phyloP scores from a whole-genome alignment of 768 basidiomycete genomes.

The Suillus clintonianus region DNA sequence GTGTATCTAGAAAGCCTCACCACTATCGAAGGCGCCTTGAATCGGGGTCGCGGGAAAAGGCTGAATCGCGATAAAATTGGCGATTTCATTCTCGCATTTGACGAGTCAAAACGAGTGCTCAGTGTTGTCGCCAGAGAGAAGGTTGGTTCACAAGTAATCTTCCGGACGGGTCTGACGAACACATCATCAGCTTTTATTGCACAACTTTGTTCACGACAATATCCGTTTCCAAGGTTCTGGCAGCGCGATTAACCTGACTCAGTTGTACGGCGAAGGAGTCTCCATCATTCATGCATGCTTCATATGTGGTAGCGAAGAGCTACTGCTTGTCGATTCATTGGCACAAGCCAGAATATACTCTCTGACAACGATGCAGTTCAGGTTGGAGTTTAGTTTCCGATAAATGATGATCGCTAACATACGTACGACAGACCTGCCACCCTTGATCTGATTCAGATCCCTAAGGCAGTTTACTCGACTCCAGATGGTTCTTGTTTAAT shows the following conservation, averaged over 20 bases:
- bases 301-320: conserved; percentile 51
- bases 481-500: conserved; percentile 61
- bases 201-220: conserved; percentile 53
- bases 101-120: conserved; percentile 54
- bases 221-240: conserved; percentile 46
- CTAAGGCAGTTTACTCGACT: conserved; percentile 43
- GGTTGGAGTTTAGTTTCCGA: conserved; percentile 35
- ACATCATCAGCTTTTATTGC: conserved; percentile 34
- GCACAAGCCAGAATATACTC: conserved; percentile 54
- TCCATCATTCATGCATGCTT: conserved; percentile 43
- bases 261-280: conserved; percentile 42
- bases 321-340: conserved; percentile 48
- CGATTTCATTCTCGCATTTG: conserved; percentile 47
- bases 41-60: conserved; percentile 24
- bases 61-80: conserved; percentile 51
- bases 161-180: background rate
- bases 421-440: conserved; percentile 42
- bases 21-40: conserved; percentile 35
- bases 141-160: conserved; percentile 22
- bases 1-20: conserved; percentile 41
- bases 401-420: background rate
- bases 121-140: conserved; percentile 45
- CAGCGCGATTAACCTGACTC: conserved; percentile 38
- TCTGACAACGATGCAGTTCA: conserved; percentile 51
- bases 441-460: conserved; percentile 37